Evolutionary conservation across 2,329 filamentous ascomycete species (phyloP), one percentile per base, ranked within the genome.

Genomic region (Cladosporium sp.): DNA sequence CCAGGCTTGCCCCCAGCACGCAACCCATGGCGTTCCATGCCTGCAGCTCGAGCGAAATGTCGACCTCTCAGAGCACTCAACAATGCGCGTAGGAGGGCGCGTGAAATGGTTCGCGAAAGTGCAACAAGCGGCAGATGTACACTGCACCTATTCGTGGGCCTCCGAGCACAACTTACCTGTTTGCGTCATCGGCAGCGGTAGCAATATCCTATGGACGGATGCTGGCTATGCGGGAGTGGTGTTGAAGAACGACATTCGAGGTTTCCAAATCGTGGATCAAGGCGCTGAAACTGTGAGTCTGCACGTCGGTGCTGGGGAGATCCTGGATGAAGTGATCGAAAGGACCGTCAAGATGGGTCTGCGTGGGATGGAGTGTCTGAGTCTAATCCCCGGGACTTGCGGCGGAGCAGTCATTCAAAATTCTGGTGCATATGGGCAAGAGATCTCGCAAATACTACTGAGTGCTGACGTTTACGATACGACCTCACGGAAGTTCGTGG

Each of bases 371-470:
- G 43, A 38, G 5, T 38, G 43, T 22, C 22, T 47, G 7, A 45
- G 43, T 15, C 22, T 39, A 3, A 47, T 47, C 12, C 34, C 43
- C 13, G 43, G 43, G 3, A 47, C 20, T 7, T 47, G 43, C 20
- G 43, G 43, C 4, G 43, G 34, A 27, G 43, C 43, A 13, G 9
- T 47, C 15, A 47, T 47, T n/a, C 43, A 47, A 8, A 47, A 47
- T 20, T 47, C 43, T 3, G 43, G 43, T 11, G 43, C 43, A 3
- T 45, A 45, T 22, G 43, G 43, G 3, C 22, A 27, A 27, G 43
- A 47, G 11, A 38, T 47, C 20, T 47, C 43, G 18, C 32, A 47
- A 37, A 32, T 30, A 2, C 9, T 47, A 5, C n/a, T 29, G 32
- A 20, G 22, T 22, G 43, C 38, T 5, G 34, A 47, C 3, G 43